These are phyloP conservation scores for Microthlaspi erraticum DNA, from an alignment of 345 rosid genomes.

Conservation along the genomic window DNA sequence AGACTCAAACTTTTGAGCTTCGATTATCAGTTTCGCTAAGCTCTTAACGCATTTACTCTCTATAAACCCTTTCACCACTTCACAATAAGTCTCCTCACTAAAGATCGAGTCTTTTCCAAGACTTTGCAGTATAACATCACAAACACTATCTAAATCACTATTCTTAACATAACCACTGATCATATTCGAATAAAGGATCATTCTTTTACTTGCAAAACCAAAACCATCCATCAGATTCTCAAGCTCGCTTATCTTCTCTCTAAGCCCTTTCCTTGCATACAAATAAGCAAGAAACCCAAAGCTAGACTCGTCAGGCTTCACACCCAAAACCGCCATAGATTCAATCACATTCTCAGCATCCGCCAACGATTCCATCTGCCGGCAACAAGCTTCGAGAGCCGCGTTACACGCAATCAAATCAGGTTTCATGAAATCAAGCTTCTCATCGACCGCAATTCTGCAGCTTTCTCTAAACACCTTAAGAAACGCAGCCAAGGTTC, in stretches of 20 bases:
- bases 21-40: conserved; percentile 68
- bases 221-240: conserved; percentile 63
- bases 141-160: conserved; percentile 63
- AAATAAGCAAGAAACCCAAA: conserved; percentile 85
- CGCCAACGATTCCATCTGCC: conserved; percentile 57
- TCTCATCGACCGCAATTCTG: conserved; percentile 76
- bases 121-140: conserved; percentile 49
- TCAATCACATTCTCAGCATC: conserved; percentile 74
- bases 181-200: conserved; percentile 58
- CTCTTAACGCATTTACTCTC: conserved; percentile 63
- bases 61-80: conserved; percentile 71
- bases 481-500: conserved; percentile 56
- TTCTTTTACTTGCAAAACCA: conserved; percentile 53
- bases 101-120: conserved; percentile 50
- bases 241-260: conserved; percentile 68
- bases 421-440: conserved; percentile 75
- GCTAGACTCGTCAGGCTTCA: conserved; percentile 73
- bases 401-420: conserved; percentile 71
- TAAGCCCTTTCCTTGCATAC: conserved; percentile 77
- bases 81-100: conserved; percentile 60
- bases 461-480: conserved; percentile 72
- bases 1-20: conserved; percentile 77
- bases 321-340: conserved; percentile 70
- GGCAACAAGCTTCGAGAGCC: conserved; percentile 75
- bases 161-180: conserved; percentile 71